These are phyloP conservation scores for Candida neerlandica DNA, from an alignment of 1,139 yeast species.

Conservation along the genomic window DNA sequence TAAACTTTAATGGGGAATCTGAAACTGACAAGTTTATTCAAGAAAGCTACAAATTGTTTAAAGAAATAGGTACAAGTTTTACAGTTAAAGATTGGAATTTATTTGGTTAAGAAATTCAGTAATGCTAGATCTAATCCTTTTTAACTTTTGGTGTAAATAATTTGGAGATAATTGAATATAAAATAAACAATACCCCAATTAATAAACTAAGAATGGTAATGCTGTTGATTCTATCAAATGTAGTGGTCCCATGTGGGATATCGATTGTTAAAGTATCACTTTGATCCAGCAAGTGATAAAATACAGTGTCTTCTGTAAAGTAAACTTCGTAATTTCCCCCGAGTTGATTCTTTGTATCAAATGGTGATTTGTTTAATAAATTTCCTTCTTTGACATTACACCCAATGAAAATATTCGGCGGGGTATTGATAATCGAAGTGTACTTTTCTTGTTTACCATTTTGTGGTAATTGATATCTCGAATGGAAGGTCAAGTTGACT, in stretches of 20 bases:
- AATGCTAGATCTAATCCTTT: not conserved
- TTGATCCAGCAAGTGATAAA: slow-evolving; percentile 31
- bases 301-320: slow-evolving; percentile 46
- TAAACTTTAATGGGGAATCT: slow-evolving; percentile 14
- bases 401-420: slow-evolving; percentile 36
- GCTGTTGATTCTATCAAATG: slow-evolving; percentile 18
- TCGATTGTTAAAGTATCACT: slow-evolving; percentile 13
- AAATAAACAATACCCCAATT: slow-evolving; percentile 15
- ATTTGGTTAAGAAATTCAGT: slow-evolving; percentile 21
- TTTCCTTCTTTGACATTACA: slow-evolving; percentile 34
- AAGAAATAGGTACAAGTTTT: slow-evolving; percentile 21
- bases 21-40: slow-evolving; percentile 18
- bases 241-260: slow-evolving; percentile 27
- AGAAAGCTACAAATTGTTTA: slow-evolving; percentile 21
- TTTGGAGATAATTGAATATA: slow-evolving; percentile 11
- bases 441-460: slow-evolving; percentile 11
- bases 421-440: slow-evolving; percentile 15
- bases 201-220: slow-evolving; percentile 19
- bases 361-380: slow-evolving; percentile 39
- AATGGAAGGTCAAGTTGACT: slow-evolving; percentile 35
- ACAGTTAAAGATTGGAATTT: slow-evolving; percentile 31
- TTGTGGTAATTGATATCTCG: slow-evolving; percentile 42
- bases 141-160: slow-evolving; percentile 8
- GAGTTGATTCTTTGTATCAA: slow-evolving; percentile 29
- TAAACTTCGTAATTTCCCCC: slow-evolving; percentile 43